These are phyloP conservation scores for Colletotrichum sp. DNA, from an alignment of 2,329 filamentous ascomycete genomes.

Conservation along the genomic window DNA sequence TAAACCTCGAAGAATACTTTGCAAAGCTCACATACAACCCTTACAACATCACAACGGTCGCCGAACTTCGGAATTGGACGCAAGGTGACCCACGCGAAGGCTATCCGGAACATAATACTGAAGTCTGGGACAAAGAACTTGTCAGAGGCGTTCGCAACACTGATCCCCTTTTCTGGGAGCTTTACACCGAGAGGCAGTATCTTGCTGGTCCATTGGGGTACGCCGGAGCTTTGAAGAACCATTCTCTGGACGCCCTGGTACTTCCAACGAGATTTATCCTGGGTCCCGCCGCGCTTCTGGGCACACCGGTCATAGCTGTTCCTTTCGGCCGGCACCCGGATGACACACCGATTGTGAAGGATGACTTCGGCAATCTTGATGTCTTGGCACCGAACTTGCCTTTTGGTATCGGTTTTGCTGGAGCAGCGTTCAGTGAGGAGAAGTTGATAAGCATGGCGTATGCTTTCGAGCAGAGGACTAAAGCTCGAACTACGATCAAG, in stretches of 20 bases:
- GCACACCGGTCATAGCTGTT: slow-evolving; percentile 66
- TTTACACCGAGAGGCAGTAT: slow-evolving; percentile 58
- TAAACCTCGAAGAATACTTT: slow-evolving; percentile 61
- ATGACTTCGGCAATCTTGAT: slow-evolving; percentile 55
- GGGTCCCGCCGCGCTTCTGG: slow-evolving; percentile 58
- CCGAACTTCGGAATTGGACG: slow-evolving; percentile 60
- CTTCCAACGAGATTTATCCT: slow-evolving; percentile 58
- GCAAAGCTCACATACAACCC: slow-evolving; percentile 62
- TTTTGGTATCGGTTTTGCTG: slow-evolving; percentile 70
- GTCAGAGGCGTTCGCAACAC: slow-evolving; percentile 59
- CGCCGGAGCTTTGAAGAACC: slow-evolving; percentile 59
- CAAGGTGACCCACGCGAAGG: slow-evolving; percentile 55
- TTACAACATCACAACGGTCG: slow-evolving; percentile 54
- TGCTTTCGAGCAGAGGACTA: slow-evolving; percentile 68
- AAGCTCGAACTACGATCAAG: slow-evolving; percentile 29
- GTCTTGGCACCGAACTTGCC: slow-evolving; percentile 57
- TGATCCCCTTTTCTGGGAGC: slow-evolving; percentile 59
- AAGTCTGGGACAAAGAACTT: slow-evolving; percentile 59
- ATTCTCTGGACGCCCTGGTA: slow-evolving; percentile 66
- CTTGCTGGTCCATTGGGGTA: slow-evolving; percentile 62
- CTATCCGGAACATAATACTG: slow-evolving; percentile 63
- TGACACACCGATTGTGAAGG: slow-evolving; percentile 49
- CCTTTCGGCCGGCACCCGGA: slow-evolving; percentile 64
- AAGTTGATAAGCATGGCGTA: slow-evolving; percentile 69
- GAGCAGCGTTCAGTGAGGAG: slow-evolving; percentile 64